Evolutionary conservation across 208 protist species (phyloP), one percentile per base, ranked within the genome.

Genomic region (Crithidia acanthocephali): DNA sequence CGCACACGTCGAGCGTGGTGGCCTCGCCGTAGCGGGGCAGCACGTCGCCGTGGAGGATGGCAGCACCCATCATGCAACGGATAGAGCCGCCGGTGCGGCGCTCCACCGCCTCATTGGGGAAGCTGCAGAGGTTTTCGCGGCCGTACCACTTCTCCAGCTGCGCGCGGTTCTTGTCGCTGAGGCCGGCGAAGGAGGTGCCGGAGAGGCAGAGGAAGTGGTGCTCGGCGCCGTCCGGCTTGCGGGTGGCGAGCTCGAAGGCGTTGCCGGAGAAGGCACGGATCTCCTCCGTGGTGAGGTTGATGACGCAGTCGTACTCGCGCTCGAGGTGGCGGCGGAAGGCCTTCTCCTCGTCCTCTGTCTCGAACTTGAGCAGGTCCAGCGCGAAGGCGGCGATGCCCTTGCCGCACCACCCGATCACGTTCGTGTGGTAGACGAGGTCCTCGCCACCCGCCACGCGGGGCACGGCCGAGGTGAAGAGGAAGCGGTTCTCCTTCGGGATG

Each of bases 371-470:
- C 44, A 81, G 79, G 33, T 90, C 81, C 33, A 91, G 75, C 16
- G 78, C 80, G 79, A 86, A 95, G 15, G 87, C 90, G 57, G 84
- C 89, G 62, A 95, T 92, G 50, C 83, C 81, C 64, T 87, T 88
- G 47, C 90, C 90, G 68, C 80, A 87, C 90, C 90, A 95, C 18
- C 90, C 90, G 47, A 87, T 68, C 44, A 95, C 83, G 76, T 87
- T 93, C 35, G 90, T 95, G 78, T 93, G 87, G 81, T 86, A 82
- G 32, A 85, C 62, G 9, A 70, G 42, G 68, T 85, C 76, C 63
- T 71, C 71, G 45, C 75, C 75, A 47, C 80, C 80, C 11, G 58
- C 68, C 16, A 52, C 67, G 65, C 80, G 75, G 6, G 80, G 80
- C 33, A 76, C 67, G 28, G 80, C 80, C 22, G 78, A 69, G 52